These are phyloP conservation scores for Penicillium canariense DNA, from an alignment of 495 filamentous ascomycete genomes.

Conservation along the genomic window DNA sequence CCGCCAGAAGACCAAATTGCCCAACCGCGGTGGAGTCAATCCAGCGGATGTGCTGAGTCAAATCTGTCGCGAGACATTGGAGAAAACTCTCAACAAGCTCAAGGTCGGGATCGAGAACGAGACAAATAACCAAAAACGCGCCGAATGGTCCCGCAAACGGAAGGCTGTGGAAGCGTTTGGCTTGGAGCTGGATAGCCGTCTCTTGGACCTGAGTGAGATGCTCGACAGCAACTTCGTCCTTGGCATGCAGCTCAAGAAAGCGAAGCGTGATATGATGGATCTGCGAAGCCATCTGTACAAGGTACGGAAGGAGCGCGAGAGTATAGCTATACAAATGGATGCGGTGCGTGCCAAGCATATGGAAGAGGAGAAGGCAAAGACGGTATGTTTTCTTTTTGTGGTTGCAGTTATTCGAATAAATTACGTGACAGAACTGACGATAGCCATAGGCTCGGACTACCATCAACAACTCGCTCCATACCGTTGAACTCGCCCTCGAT, in stretches of 20 bases:
- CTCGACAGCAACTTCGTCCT: constrained; percentile 66
- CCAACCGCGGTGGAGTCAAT: constrained; percentile 64
- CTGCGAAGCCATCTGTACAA: constrained; percentile 62
- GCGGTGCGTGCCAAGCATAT: constrained; percentile 59
- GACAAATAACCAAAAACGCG: constrained; percentile 34
- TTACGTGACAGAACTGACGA: constrained; percentile 12
- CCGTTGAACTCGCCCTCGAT: constrained; percentile 45
- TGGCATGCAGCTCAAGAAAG: constrained; percentile 57
- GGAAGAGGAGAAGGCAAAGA: constrained; percentile 37
- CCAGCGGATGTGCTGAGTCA: constrained; percentile 66
- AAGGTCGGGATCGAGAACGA: constrained; percentile 40
- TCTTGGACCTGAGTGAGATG: constrained; percentile 51
- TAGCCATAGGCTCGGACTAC: constrained; percentile 34
- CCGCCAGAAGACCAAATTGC: constrained; percentile 34
- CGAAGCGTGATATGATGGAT: constrained; percentile 63
- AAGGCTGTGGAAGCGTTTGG: constrained; percentile 67
- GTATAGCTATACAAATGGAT: constrained; percentile 67
- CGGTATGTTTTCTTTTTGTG: constrained; percentile 27
- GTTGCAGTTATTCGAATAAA: neutral
- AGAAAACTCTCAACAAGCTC: constrained; percentile 45
- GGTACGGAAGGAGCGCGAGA: constrained; percentile 62
- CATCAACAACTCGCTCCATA: constrained; percentile 48
- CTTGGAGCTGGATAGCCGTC: constrained; percentile 60
- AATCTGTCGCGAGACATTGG: constrained; percentile 66
- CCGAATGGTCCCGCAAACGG: constrained; percentile 59